Percentiles rank a stretch among this genome's conserved stretches.
These are phyloP conservation scores for Lachnellula arida DNA, from an alignment of 2,329 filamentous ascomycete genomes.

Conservation along the genomic window DNA sequence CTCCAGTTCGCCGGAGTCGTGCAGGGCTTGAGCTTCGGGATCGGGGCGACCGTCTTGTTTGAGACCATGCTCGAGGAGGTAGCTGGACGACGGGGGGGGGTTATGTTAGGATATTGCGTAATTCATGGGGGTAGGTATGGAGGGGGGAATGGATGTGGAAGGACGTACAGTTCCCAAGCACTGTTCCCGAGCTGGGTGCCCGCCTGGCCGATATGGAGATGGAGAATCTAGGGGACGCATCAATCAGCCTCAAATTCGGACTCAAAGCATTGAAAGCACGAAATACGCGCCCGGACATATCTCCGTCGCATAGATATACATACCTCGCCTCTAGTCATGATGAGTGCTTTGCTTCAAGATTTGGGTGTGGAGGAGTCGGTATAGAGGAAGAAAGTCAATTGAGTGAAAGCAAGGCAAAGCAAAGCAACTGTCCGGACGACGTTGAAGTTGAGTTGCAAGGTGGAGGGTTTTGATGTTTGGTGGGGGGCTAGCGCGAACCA, in stretches of 20 bases:
- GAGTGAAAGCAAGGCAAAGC: not conserved
- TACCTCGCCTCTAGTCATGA: conserved; percentile 29
- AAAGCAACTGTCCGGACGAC: not conserved
- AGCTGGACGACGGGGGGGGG: conserved; percentile 37
- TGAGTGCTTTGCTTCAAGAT: not conserved
- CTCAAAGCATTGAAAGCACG: not conserved
- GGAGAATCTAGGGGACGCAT: conserved; percentile 48
- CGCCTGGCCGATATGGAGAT: conserved; percentile 65
- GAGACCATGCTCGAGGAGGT: conserved; percentile 62
- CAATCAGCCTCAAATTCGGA: not conserved
- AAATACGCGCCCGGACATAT: not conserved
- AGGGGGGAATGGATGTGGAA: conserved; percentile 1
- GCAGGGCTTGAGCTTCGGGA: conserved; percentile 47
- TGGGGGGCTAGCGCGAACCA: not conserved
- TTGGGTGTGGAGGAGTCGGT: not conserved
- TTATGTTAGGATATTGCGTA: conserved; percentile 1
- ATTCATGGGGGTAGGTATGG: not conserved
- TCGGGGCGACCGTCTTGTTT: conserved; percentile 54
- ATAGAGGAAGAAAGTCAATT: not conserved
- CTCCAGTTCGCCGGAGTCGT: conserved; percentile 53
- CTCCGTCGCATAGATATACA: not conserved
- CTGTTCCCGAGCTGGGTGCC: conserved; percentile 64
- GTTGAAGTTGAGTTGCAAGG: not conserved
- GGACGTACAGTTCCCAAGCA: conserved; percentile 62
- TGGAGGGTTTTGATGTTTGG: not conserved